Conservation (phyloP, 345 rosid genomes). For the Garcia nutans region DNA sequence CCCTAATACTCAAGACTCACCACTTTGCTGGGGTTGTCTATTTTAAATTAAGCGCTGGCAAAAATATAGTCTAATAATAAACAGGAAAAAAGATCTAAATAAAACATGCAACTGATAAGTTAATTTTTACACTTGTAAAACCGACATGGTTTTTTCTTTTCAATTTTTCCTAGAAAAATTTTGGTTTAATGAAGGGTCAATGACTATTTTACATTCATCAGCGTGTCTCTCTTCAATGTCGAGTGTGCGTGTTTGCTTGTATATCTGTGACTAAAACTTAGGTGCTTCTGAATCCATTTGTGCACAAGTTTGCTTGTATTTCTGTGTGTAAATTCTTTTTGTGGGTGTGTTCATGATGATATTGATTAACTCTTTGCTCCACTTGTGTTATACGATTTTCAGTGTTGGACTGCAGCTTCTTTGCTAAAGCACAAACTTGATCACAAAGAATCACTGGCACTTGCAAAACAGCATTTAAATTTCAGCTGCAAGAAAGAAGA, state of each 20-base stretch:
- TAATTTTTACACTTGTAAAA: background rate
- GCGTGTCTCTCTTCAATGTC: no score
- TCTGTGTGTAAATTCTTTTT: background rate
- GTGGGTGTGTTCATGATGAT: background rate
- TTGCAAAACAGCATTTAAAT: constrained; percentile 59
- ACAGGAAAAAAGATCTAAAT: no score
- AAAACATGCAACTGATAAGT: background rate
- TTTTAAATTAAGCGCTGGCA: no score
- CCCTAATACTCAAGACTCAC: no score
- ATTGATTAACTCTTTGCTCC: background rate
- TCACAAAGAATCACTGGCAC: constrained; percentile 62
- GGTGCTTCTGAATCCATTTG: background rate
- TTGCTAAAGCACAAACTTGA: constrained; percentile 58
- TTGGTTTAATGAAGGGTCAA: background rate
- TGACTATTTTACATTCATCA: no score
- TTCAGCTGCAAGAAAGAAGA: constrained; percentile 65
- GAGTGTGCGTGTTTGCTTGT: no score
- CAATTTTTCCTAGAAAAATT: background rate
- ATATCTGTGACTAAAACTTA: background rate
- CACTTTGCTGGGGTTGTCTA: no score
- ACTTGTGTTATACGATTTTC: constrained; percentile 28
- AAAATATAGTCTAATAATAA: no score
- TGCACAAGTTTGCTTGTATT: background rate
- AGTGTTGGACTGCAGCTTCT: constrained; percentile 90
- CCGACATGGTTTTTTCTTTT: no score